Evolutionary conservation across 768 basidiomycete genomes (phyloP).

Genomic region (Favolaschia claudopus): DNA sequence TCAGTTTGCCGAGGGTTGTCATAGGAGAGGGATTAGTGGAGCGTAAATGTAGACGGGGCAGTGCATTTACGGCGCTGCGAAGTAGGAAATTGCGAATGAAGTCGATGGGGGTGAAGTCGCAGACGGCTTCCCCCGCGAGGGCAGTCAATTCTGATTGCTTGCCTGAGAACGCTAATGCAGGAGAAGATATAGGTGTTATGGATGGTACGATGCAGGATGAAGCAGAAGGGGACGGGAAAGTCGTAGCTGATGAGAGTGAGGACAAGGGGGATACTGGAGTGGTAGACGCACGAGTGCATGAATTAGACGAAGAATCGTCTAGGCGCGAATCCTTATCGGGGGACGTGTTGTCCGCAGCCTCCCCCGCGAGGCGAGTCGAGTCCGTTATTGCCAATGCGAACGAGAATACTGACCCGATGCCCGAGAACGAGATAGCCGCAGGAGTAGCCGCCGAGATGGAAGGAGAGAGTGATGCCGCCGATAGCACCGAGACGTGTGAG

Average conservation of each 20-base stretch:
- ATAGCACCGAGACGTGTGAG: not conserved
- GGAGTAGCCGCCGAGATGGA: not conserved
- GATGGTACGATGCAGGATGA: too few relatives aligned
- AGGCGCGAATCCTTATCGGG: not conserved
- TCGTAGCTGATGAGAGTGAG: too few relatives aligned
- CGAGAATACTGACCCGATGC: not conserved
- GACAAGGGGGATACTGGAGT: not conserved
- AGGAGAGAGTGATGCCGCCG: not conserved
- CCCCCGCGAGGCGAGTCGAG: slow-evolving; percentile 16
- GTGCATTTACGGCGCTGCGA: too few relatives aligned
- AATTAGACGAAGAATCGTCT: not conserved
- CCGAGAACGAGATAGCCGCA: not conserved
- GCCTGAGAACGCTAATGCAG: not conserved
- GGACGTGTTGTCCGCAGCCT: not conserved
- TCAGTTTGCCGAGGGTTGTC: too few relatives aligned
- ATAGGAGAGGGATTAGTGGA: too few relatives aligned
- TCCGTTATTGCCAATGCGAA: not conserved
- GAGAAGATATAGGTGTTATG: too few relatives aligned
- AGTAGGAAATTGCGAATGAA: too few relatives aligned
- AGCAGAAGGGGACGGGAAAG: too few relatives aligned
- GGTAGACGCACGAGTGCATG: not conserved
- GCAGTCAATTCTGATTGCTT: not conserved
- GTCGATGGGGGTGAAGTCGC: too few relatives aligned
- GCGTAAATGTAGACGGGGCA: too few relatives aligned
- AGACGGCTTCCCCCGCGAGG: too few relatives aligned